phyloP scores from a whole-genome alignment of 1,139 yeast genomes.

The Saccharomyces hybrid region DNA sequence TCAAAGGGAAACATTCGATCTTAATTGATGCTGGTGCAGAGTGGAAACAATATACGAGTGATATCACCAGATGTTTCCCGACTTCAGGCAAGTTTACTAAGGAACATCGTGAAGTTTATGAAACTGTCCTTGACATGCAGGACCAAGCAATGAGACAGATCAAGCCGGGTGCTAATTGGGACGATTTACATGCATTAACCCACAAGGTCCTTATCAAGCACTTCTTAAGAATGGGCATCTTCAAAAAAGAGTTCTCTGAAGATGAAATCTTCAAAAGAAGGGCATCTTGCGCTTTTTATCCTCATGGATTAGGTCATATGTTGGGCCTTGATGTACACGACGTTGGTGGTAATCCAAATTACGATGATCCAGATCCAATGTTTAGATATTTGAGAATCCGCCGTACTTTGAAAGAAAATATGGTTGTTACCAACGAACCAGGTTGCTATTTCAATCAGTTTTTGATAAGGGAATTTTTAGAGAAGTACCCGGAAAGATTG shows the following conservation, averaged over 20 bases:
- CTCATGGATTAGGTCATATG: constrained; percentile 92
- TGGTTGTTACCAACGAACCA: constrained; percentile 94
- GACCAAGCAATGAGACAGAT: constrained; percentile 55
- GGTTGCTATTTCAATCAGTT: constrained; percentile 88
- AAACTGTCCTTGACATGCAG: constrained; percentile 82
- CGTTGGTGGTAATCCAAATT: constrained; percentile 82
- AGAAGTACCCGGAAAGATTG: constrained; percentile 45
- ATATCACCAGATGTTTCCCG: constrained; percentile 94
- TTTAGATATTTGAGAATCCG: constrained; percentile 73
- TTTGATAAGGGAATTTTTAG: constrained; percentile 56
- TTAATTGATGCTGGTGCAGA: constrained; percentile 96
- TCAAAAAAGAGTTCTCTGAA: constrained; percentile 49
- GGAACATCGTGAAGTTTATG: constrained; percentile 79
- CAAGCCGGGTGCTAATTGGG: constrained; percentile 86
- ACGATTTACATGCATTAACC: constrained; percentile 69
- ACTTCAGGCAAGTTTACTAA: constrained; percentile 81
- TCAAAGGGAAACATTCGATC: constrained; percentile 53
- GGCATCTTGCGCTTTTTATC: constrained; percentile 74
- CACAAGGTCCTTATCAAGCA: constrained; percentile 69
- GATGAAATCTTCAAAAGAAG: constrained; percentile 65
- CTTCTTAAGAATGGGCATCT: constrained; percentile 69
- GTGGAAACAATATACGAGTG: constrained; percentile 88
- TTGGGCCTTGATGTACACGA: constrained; percentile 96
- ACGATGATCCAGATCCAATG: constrained; percentile 71
- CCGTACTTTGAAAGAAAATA: constrained; percentile 59